Percentiles rank a stretch among this genome's conserved stretches.
These are phyloP conservation scores for Fomitiporia mediterranea DNA, from an alignment of 1,284 basidiomycete genomes.

Conservation along the genomic window DNA sequence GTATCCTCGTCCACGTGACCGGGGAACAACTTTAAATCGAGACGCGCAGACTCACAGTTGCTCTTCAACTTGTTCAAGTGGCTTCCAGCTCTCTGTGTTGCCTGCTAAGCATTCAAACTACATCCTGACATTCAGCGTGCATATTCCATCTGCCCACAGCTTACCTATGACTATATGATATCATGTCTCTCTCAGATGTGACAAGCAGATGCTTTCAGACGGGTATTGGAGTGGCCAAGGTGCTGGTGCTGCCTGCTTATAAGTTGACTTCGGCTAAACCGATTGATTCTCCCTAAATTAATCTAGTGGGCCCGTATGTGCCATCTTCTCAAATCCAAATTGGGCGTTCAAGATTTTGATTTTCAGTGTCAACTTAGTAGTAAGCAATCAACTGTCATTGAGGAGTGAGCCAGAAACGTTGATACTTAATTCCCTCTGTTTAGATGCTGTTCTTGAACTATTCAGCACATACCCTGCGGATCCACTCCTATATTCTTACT, in stretches of 20 bases:
- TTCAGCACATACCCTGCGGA: conserved; percentile 64
- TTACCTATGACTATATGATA: no score
- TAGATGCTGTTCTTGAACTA: conserved; percentile 64
- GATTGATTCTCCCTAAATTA: no score
- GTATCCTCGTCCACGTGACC: background rate
- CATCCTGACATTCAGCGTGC: background rate
- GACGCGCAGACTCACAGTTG: background rate
- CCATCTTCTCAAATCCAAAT: conserved; percentile 8
- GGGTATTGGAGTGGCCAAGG: conserved; percentile 58
- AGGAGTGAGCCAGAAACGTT: conserved; percentile 39
- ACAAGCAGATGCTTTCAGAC: conserved; percentile 68
- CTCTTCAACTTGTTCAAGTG: background rate
- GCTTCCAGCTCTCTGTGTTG: background rate
- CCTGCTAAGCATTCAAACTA: background rate
- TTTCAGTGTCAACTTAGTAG: conserved; percentile 34
- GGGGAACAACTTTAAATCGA: background rate
- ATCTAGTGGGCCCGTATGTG: conserved; percentile 45
- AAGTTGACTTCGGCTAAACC: no score
- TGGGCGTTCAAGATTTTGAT: conserved; percentile 16
- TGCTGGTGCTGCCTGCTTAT: conserved; percentile 28
- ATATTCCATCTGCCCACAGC: background rate
- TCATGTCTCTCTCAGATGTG: conserved; percentile 61
- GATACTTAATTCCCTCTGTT: background rate
- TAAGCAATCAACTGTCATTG: conserved; percentile 37
- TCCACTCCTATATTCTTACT: conserved; percentile 54